Conservation (phyloP, 495 filamentous ascomycete species). For the Penicillium silybi region DNA sequence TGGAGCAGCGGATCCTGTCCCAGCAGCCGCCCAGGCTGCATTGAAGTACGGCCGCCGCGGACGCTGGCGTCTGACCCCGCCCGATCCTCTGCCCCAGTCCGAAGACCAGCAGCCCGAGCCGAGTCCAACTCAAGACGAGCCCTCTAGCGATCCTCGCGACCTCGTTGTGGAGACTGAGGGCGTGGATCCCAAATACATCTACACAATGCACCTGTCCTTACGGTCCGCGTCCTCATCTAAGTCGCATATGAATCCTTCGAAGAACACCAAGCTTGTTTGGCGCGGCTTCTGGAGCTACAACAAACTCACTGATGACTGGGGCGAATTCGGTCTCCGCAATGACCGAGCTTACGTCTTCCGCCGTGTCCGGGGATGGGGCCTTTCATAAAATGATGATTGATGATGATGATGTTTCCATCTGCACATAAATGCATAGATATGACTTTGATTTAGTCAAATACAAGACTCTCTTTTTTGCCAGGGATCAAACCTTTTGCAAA, state of each 20-base stretch:
- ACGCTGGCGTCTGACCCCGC: slow-evolving; percentile 55
- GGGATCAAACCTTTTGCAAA: too few relatives aligned
- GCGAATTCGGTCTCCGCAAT: slow-evolving; percentile 76
- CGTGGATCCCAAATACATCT: slow-evolving; percentile 69
- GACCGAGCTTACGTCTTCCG: slow-evolving; percentile 86
- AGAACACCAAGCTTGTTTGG: slow-evolving; percentile 85
- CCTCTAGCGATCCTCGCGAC: slow-evolving; percentile 35
- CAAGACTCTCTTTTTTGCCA: neutral
- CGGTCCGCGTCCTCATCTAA: slow-evolving; percentile 52
- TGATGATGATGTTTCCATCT: neutral
- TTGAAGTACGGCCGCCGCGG: slow-evolving; percentile 59
- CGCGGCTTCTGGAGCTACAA: slow-evolving; percentile 92
- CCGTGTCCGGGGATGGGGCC: slow-evolving; percentile 58
- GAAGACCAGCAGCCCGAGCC: slow-evolving; percentile 1
- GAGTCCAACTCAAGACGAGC: slow-evolving; percentile 6
- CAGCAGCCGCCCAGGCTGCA: slow-evolving; percentile 37
- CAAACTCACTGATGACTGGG: slow-evolving; percentile 83
- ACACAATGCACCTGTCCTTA: slow-evolving; percentile 70
- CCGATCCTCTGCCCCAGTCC: slow-evolving; percentile 18
- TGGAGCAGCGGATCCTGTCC: slow-evolving; percentile 31
- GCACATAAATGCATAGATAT: neutral
- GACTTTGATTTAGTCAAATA: neutral
- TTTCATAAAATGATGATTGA: slow-evolving; percentile 24
- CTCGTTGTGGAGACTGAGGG: slow-evolving; percentile 86
- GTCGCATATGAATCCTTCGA: slow-evolving; percentile 34